Percentiles rank a stretch among this genome's conserved stretches.
phyloP scores from a whole-genome alignment of 768 basidiomycete genomes.

The Trametopsis cervina region DNA sequence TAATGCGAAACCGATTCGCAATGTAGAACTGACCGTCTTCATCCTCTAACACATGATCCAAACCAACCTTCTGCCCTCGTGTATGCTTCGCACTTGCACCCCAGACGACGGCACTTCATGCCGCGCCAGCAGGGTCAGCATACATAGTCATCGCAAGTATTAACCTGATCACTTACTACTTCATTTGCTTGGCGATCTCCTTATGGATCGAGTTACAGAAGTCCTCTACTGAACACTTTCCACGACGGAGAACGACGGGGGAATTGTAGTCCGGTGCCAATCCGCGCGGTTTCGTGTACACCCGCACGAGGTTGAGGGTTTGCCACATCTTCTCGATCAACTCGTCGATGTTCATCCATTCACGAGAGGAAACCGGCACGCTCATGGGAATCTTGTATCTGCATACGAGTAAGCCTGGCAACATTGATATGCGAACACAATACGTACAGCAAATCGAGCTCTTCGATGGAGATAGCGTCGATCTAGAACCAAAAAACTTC shows the following conservation, averaged over 20 bases:
- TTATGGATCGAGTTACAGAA: constrained; percentile 94
- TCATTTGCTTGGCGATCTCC: constrained; percentile 96
- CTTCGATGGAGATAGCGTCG: constrained; percentile 97
- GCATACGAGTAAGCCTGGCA: constrained; percentile 1
- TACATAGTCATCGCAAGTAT: not conserved
- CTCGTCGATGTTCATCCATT: constrained; percentile 98
- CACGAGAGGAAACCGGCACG: constrained; percentile 87
- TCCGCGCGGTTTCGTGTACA: constrained; percentile 95
- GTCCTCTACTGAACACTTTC: constrained; percentile 68
- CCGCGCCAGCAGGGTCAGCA: not conserved
- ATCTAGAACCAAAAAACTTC: constrained; percentile 42
- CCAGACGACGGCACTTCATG: constrained; percentile 80
- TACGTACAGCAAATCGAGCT: constrained; percentile 81
- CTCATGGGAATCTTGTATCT: constrained; percentile 93
- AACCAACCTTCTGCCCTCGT: constrained; percentile 90
- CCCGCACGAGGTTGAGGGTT: constrained; percentile 85
- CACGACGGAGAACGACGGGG: constrained; percentile 80
- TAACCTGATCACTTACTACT: constrained; percentile 57
- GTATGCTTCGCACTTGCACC: constrained; percentile 96
- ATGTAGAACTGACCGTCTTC: constrained; percentile 70
- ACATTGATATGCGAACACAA: not conserved
- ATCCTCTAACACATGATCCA: constrained; percentile 81
- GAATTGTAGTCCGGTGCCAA: constrained; percentile 82
- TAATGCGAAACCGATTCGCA: too few species aligned
- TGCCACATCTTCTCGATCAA: constrained; percentile 92